Evolutionary conservation across 2,329 filamentous ascomycete genomes (phyloP).

Genomic region (Pseudopithomyces chartarum): DNA sequence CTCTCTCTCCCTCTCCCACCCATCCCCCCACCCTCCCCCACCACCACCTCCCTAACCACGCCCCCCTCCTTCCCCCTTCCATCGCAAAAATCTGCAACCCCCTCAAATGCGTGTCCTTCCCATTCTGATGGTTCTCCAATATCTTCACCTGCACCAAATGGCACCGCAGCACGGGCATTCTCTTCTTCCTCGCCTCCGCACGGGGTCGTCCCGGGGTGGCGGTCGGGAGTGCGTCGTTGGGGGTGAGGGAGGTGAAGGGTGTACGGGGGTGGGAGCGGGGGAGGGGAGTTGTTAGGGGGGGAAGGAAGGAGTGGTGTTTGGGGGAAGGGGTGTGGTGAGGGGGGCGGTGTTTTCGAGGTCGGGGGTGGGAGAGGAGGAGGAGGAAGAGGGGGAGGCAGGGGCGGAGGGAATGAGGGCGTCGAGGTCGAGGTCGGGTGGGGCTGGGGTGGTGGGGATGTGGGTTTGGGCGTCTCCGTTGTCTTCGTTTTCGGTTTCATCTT

Average conservation of each 20-base stretch:
- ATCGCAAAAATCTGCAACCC: slow-evolving; percentile 83
- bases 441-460: slow-evolving; percentile 2
- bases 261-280: slow-evolving; percentile 15
- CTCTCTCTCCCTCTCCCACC: slow-evolving; percentile 2
- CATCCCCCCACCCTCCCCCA: slow-evolving; percentile 6
- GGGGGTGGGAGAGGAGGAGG: neutral
- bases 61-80: slow-evolving; percentile 35
- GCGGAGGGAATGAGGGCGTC: neutral
- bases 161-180: slow-evolving; percentile 77
- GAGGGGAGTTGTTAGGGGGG: slow-evolving; percentile 15
- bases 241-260: slow-evolving; percentile 27
- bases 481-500: slow-evolving; percentile 22
- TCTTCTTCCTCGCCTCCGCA: slow-evolving; percentile 53
- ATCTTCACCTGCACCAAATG: slow-evolving; percentile 91
- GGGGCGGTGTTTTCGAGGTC: slow-evolving; percentile 25
- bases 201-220: neutral
- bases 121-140: slow-evolving; percentile 97
- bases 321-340: slow-evolving; percentile 1
- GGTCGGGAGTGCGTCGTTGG: slow-evolving; percentile 1
- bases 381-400: neutral
- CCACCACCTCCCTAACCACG: slow-evolving; percentile 19
- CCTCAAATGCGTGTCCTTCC: slow-evolving; percentile 96
- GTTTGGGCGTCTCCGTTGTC: slow-evolving; percentile 22
- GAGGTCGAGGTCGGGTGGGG: neutral
- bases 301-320: neutral